A percentile compares a stretch with the other conserved stretches of the same genome.
These are phyloP conservation scores for Cucumis cinereus DNA, from an alignment of 306 rosid species.

Conservation along the genomic window DNA sequence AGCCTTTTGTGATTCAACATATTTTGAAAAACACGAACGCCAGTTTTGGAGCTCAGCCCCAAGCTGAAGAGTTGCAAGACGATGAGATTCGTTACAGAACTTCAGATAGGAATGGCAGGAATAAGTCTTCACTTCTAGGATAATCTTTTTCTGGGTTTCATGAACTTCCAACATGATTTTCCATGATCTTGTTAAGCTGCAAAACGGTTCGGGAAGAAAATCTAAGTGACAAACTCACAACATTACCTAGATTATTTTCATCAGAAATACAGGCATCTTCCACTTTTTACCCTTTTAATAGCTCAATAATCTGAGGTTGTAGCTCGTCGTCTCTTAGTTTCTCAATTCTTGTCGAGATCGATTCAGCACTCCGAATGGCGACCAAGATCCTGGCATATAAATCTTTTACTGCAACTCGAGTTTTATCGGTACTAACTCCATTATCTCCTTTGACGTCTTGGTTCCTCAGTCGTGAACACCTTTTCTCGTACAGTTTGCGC, in stretches of 20 bases:
- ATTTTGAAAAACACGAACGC: conserved; percentile 50
- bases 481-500: conserved; percentile 64
- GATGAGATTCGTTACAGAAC: conserved; percentile 65
- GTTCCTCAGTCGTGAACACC: conserved; percentile 51
- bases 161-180: conserved; percentile 72
- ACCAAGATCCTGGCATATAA: conserved; percentile 79
- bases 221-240: neutral
- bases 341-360: conserved; percentile 75
- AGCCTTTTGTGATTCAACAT: conserved; percentile 59
- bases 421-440: conserved; percentile 47
- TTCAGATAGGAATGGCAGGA: conserved; percentile 45
- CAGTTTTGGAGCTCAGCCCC: conserved; percentile 77
- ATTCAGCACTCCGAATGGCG: conserved; percentile 81
- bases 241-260: neutral
- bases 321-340: conserved; percentile 80
- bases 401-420: conserved; percentile 68
- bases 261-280: neutral
- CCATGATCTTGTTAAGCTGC: conserved; percentile 80
- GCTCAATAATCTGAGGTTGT: conserved; percentile 78
- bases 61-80: conserved; percentile 65
- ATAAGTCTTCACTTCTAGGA: conserved; percentile 61
- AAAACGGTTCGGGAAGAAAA: conserved; percentile 18
- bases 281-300: conserved; percentile 68
- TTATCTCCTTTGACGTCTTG: conserved; percentile 64
- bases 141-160: conserved; percentile 79